Base-by-base conservation (phyloP, 805 yeast species). In the Vanderwaltozyma polyspora region DNA sequence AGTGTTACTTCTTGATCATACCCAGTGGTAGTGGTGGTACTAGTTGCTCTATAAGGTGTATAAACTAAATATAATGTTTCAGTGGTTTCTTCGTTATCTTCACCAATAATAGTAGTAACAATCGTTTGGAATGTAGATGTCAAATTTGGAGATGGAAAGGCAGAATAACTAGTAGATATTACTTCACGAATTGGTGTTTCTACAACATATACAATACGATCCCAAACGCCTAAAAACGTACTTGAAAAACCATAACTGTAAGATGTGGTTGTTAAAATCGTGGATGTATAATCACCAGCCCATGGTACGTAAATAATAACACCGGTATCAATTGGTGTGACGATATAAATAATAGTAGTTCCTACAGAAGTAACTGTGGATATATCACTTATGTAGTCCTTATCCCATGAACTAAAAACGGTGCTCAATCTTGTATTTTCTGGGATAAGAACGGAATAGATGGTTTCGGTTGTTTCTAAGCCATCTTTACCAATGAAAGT, bases 201-300 rank as follows among this genome's bases (percentile, higher is more conserved):
- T 4, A 31, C 34, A 25, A n/a, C 17, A 31, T 31, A 21, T 5
- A 23, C 24, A 5, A 22, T 23, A 14, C 18, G 13, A 10, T 14
- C n/a, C 29, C 29, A 31, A 13, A 13, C 19, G 3, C 34, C 34
- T 19, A 25, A 31, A 6, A 23, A 31, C 8, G 28, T 31, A 18
- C 18, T 28, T 11, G 28, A 31, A 18, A 3, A 31, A 2, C 33
- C 33, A 23, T 7, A 11, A 23, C 28, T 31, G 6, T 16, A 12
- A 6, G 2, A n/a, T 8, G 19, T 24, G 16, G 25, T 3, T 18
- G 33, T 31, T 3, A 10, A 16, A n/a, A 31, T 17, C 10, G 33
- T 31, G 8, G 29, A 16, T 3, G 34, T 32, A 15, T 23, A 12
- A 16, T 11, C 8, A 28, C 21, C 6, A 19, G 14, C 8, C 31